A percentile compares a stretch with the other conserved stretches of the same genome.
phyloP scores from a whole-genome alignment of 1,284 basidiomycete species.

The Meira nashicola region DNA sequence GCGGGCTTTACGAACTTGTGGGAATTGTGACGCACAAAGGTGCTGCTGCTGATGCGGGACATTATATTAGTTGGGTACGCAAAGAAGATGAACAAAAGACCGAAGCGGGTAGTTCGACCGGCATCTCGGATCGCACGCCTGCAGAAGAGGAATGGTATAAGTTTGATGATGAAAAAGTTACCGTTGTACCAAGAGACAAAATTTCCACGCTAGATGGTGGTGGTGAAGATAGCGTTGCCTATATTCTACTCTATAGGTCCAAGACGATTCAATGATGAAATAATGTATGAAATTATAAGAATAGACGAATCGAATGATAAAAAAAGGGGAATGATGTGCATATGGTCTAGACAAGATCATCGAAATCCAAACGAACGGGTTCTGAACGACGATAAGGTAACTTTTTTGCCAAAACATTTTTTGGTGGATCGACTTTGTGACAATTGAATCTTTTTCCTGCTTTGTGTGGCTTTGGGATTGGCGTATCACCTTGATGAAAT shows the following conservation, averaged over 20 bases:
- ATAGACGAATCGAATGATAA: not conserved
- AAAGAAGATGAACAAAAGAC: slow-evolving; percentile 26
- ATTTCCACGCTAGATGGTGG: slow-evolving; percentile 45
- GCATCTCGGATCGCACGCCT: slow-evolving; percentile 13
- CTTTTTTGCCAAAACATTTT: slow-evolving; percentile 18
- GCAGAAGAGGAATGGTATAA: slow-evolving; percentile 49
- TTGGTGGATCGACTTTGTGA: slow-evolving; percentile 16
- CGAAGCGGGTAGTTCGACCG: slow-evolving; percentile 2
- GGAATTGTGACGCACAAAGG: slow-evolving; percentile 98
- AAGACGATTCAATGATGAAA: slow-evolving; percentile 21
- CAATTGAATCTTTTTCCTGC: slow-evolving; percentile 23
- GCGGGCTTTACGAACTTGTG: slow-evolving; percentile 77
- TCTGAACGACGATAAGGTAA: slow-evolving; percentile 20
- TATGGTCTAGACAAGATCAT: not conserved
- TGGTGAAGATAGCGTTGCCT: slow-evolving; percentile 50
- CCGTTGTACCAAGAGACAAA: slow-evolving; percentile 41
- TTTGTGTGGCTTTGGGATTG: slow-evolving; percentile 23
- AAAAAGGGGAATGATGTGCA: not conserved
- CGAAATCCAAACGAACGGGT: slow-evolving; percentile 4
- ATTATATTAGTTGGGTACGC: slow-evolving; percentile 79
- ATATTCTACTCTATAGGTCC: slow-evolving; percentile 43
- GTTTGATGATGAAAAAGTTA: slow-evolving; percentile 50
- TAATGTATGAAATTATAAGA: not conserved
- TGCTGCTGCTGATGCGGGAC: slow-evolving; percentile 83
- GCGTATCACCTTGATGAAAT: slow-evolving; percentile 27